Evolutionary conservation across 805 yeast genomes (phyloP).

Genomic region (Candida berthetii): DNA sequence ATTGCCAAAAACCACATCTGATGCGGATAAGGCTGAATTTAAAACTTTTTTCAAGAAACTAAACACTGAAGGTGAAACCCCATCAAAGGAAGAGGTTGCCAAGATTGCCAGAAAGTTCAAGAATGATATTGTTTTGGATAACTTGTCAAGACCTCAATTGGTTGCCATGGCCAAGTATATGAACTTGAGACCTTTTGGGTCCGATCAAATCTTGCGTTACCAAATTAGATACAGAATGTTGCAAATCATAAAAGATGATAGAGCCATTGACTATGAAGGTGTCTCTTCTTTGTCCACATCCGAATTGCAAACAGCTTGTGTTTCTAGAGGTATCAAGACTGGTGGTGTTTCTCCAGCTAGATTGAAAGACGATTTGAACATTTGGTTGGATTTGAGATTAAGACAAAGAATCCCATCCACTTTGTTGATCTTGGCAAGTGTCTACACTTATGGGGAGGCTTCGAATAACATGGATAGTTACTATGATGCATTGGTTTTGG

Average conservation of each 20-base stretch:
- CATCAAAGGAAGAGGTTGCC: constrained; percentile 64
- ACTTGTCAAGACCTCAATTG: constrained; percentile 83
- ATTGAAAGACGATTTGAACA: constrained; percentile 72
- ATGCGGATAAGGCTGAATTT: constrained; percentile 70
- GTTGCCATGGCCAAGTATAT: constrained; percentile 91
- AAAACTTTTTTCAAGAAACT: constrained; percentile 73
- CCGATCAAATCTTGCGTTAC: constrained; percentile 87
- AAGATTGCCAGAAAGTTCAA: constrained; percentile 86
- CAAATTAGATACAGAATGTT: constrained; percentile 88
- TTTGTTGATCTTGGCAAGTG: constrained; percentile 75
- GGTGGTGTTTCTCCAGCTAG: constrained; percentile 73
- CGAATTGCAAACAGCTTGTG: constrained; percentile 86
- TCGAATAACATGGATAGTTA: constrained; percentile 46
- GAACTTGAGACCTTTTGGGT: constrained; percentile 88
- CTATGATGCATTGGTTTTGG: constrained; percentile 85
- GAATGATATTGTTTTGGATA: constrained; percentile 90
- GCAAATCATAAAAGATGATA: constrained; percentile 88
- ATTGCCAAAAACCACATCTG: constrained; percentile 57
- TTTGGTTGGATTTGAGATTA: constrained; percentile 87
- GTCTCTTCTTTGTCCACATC: constrained; percentile 71
- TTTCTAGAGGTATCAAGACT: constrained; percentile 87
- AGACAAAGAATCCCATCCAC: constrained; percentile 92
- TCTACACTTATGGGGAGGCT: constrained; percentile 78
- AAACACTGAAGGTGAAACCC: constrained; percentile 52
- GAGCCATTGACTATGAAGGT: constrained; percentile 90